phyloP scores from a whole-genome alignment of 2,329 filamentous ascomycete species.

The Mollisiaceae sp. region DNA sequence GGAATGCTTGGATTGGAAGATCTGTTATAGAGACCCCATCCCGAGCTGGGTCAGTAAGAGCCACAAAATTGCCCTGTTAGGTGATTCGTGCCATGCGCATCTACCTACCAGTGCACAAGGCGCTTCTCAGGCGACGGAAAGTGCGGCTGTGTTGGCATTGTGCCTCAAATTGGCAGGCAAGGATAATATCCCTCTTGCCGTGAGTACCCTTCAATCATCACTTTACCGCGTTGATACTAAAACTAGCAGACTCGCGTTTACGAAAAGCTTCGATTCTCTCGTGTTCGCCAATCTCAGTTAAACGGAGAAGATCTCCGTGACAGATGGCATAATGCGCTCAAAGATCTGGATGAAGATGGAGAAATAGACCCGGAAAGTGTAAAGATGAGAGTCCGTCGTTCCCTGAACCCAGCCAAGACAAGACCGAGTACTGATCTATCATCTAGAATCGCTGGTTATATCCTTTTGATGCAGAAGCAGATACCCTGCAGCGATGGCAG shows the following conservation, averaged over 20 bases:
- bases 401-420: background rate
- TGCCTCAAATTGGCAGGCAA: conserved; percentile 51
- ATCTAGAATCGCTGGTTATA: conserved; percentile 52
- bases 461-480: conserved; percentile 51
- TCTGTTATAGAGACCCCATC: conserved; percentile 58
- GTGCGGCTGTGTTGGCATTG: conserved; percentile 52
- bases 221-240: conserved; percentile 1
- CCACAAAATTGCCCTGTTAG: conserved; percentile 55
- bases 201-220: conserved; percentile 31
- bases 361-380: conserved; percentile 52
- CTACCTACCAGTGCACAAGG: conserved; percentile 59
- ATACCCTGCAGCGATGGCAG: conserved; percentile 49
- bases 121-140: conserved; percentile 59
- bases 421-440: conserved; percentile 7
- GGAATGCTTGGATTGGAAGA: conserved; percentile 57
- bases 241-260: conserved; percentile 47
- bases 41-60: conserved; percentile 57
- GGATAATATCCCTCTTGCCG: conserved; percentile 47
- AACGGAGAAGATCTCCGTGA: conserved; percentile 51
- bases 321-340: conserved; percentile 51
- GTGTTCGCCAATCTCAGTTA: conserved; percentile 49
- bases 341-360: conserved; percentile 47
- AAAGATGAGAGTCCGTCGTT: conserved; percentile 45
- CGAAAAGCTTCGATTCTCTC: conserved; percentile 49
- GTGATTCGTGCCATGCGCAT: conserved; percentile 60